Base-by-base conservation (phyloP, 768 basidiomycete species). In the Wakefieldia striispora region DNA sequence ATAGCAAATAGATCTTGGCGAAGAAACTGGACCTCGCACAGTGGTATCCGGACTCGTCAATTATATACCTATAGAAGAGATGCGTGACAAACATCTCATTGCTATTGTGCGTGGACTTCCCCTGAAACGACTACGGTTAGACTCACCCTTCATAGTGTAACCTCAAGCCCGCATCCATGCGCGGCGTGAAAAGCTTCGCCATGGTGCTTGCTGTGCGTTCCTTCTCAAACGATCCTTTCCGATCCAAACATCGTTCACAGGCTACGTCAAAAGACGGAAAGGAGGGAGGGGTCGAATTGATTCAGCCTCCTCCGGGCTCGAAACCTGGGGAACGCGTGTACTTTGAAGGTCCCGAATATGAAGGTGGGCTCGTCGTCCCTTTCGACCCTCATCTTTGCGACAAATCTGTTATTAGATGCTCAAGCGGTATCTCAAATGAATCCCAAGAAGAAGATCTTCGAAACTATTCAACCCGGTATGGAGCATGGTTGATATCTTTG, bases 381-480 rank as follows among this genome's bases (percentile, higher is more conserved):
- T 39, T 44, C 13, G 1, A 20, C 21, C 17, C 2, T 7, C 6
- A 7, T 1, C 23, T 11, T 38, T 12, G 24, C 24, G 54, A 43
- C 59, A 21, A 50, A 44, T 11, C 39, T 42, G 10, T 14, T 27
- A 40, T 46, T 43, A 86, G 86, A 73, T 58, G 76, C 77, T 1
- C 78, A 75, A 17, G 88, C 94, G 0, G 72, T 95, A 20, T 62
- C 86, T 7, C 92, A 95, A 61, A 75, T 99, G 49, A 97, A 97
- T 70, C 97, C 97, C 12, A 99, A 98, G 74, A 98, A 97, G 76
- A 99, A 98, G 74, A 90, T 98, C 27, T 99, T 97, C 61, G 97
- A 99, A 72, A 87, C 94, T 0, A 82, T 99, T 43, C 97, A 97
- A 65, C 93, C 94, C 43, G 88, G 91, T 86, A 58, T 20, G 70